Conservation (phyloP, 805 yeast species). For the Candida mattraensis region DNA sequence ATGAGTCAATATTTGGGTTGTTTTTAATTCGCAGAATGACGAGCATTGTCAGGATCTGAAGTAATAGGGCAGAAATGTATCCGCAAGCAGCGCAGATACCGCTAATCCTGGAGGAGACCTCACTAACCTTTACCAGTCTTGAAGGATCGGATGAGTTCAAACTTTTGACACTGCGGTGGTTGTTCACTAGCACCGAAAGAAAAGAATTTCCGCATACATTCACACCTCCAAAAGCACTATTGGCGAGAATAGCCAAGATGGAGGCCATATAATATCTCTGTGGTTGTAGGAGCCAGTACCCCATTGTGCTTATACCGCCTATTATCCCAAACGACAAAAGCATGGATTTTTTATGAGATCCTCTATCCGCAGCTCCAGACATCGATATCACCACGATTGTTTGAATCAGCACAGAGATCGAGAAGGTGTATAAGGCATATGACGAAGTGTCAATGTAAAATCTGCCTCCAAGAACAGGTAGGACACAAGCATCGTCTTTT, state of each 20-base stretch:
- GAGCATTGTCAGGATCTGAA: constrained; percentile 59
- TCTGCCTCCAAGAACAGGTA: constrained; percentile 31
- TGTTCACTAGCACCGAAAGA: constrained; percentile 58
- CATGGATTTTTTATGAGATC: constrained; percentile 56
- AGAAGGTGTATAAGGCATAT: constrained; percentile 71
- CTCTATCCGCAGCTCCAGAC: constrained; percentile 71
- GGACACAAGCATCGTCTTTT: constrained; percentile 30
- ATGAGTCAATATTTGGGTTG: constrained; percentile 21
- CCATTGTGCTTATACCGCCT: constrained; percentile 57
- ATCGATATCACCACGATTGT: constrained; percentile 68
- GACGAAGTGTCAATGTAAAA: constrained; percentile 68
- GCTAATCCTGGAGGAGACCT: constrained; percentile 50
- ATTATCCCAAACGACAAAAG: constrained; percentile 55
- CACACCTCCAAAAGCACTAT: constrained; percentile 73
- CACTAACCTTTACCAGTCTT: constrained; percentile 30
- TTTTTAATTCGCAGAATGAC: constrained; percentile 31
- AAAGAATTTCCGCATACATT: constrained; percentile 79
- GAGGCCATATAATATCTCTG: constrained; percentile 50
- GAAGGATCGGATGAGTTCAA: constrained; percentile 5
- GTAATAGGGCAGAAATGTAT: constrained; percentile 64
- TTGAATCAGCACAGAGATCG: constrained; percentile 70
- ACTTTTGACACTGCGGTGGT: constrained; percentile 26
- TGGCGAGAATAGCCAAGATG: constrained; percentile 58
- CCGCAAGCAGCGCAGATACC: constrained; percentile 75
- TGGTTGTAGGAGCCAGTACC: constrained; percentile 39